Conservation (phyloP, 1,284 basidiomycete species). For the Coniferiporia weirii region DNA sequence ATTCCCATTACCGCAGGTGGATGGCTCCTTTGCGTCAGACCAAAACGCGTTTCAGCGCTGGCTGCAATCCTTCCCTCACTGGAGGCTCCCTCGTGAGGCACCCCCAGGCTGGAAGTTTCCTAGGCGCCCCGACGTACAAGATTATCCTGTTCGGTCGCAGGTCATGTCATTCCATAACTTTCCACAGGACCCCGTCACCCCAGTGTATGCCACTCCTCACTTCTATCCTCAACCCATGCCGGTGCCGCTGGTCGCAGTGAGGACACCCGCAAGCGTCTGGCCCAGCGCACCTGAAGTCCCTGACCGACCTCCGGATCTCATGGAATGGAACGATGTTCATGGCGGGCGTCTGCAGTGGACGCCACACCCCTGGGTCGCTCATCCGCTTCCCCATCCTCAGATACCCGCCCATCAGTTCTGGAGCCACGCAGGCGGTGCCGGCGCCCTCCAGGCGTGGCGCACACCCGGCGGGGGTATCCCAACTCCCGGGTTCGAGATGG, state of each 20-base stretch:
- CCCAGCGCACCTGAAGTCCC: not conserved
- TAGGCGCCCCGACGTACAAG: not conserved
- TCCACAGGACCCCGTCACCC: not conserved
- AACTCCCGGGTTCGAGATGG: not conserved
- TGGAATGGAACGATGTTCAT: conserved; percentile 10
- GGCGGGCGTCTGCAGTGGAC: conserved; percentile 16
- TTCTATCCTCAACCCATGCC: not conserved
- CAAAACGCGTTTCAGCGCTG: conserved; percentile 9
- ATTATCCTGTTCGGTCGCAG: not conserved
- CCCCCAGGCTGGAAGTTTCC: conserved; percentile 2
- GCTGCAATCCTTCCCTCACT: conserved; percentile 7
- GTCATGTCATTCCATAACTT: not conserved
- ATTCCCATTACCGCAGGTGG: not conserved
- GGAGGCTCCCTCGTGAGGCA: conserved; percentile 1
- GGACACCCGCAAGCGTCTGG: not conserved
- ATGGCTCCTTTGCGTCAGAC: not conserved
- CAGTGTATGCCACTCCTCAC: not conserved
- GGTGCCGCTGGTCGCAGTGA: not conserved
- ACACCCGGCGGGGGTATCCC: conserved; percentile 6
- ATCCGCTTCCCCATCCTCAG: conserved; percentile 13
- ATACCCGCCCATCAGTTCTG: conserved; percentile 10
- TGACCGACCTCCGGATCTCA: conserved; percentile 4
- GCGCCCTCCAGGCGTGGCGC: not conserved
- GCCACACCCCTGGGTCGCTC: conserved; percentile 17
- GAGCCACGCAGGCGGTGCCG: not conserved